Evolutionary conservation across 2,329 filamentous ascomycete species (phyloP), one percentile per base, ranked within the genome.

Genomic region (Gliomastix tumulicola): DNA sequence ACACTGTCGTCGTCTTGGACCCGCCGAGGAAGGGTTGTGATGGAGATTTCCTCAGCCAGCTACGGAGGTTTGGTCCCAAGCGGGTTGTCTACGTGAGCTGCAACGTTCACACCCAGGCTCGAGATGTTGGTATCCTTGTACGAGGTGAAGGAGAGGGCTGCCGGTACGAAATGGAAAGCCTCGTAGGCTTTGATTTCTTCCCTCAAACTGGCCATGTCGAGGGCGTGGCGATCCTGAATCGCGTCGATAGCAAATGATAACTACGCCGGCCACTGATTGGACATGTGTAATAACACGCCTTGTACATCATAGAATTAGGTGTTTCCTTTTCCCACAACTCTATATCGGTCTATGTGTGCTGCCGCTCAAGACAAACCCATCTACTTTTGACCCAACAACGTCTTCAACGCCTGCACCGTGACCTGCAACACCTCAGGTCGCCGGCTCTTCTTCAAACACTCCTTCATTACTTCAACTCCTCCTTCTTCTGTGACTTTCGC

Each of bases 21-120:
- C 92, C 92, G n/a, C 89, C 92, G 7, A 76, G 92, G 30, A 98
- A 97, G 60, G 92, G 92, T 9, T 97, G 92, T 56, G 90, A 95
- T 49, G 78, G 80, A 33, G 76, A 76, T 44, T 98, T 98, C 58
- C 63, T 98, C 30, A 61, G 68, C 13, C 92, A 98, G 65, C 62
- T 98, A 51, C 65, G 96, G 37, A 61, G 66, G 6, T 96, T 86
- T 50, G 84, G 74, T 1, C 90, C 92, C 0, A 71, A 72, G 44
- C 71, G 92, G 41, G 78, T 98, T 10, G 79, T 95, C 5, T 98
- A 98, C 57, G 90, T 98, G 28, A 94, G 86, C 55, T 98, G 92
- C 52, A 98, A 98, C 53, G 92, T 98, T 45, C 92, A 98, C 56
- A 97, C 90, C 8, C 92, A 97, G 71, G 92, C 92, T 12, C 69